phyloP scores from a whole-genome alignment of 1,139 yeast genomes.

The Suhomyces terraborum region DNA sequence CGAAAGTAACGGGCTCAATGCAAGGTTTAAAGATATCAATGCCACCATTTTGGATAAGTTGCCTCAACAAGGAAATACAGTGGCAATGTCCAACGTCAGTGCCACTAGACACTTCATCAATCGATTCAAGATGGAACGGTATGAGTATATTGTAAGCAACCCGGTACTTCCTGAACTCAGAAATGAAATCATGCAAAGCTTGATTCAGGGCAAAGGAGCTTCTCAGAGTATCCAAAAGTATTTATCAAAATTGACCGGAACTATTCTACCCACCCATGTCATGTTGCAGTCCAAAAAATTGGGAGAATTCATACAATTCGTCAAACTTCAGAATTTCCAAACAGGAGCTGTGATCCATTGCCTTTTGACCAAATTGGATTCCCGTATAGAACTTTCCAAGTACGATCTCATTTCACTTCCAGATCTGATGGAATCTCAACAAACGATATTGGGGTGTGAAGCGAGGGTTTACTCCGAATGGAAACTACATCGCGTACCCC shows the following conservation, averaged over 20 bases:
- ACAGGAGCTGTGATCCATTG: slow-evolving; percentile 8
- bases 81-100: not conserved
- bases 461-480: slow-evolving; percentile 13
- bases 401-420: slow-evolving; percentile 13
- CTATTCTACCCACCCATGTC: slow-evolving; percentile 21
- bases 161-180: slow-evolving; percentile 3
- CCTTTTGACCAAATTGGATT: slow-evolving; percentile 24
- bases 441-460: slow-evolving; percentile 7
- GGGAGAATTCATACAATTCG: slow-evolving; percentile 27
- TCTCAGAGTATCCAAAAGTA: not conserved
- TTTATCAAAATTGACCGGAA: not conserved
- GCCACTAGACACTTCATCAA: slow-evolving; percentile 15
- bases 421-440: not conserved
- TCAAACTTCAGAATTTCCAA: slow-evolving; percentile 12
- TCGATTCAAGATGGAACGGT: slow-evolving; percentile 27
- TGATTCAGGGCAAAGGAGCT: not conserved
- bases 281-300: slow-evolving; percentile 15
- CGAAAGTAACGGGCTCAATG: slow-evolving; percentile 9
- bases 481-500: slow-evolving; percentile 14
- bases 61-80: slow-evolving; percentile 1
- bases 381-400: slow-evolving; percentile 15
- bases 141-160: slow-evolving; percentile 20
- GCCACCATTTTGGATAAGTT: not conserved
- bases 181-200: not conserved
- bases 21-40: slow-evolving; percentile 9